phyloP scores from a whole-genome alignment of 352 stramenopile genomes.

The Elongisporangium senticosum region DNA sequence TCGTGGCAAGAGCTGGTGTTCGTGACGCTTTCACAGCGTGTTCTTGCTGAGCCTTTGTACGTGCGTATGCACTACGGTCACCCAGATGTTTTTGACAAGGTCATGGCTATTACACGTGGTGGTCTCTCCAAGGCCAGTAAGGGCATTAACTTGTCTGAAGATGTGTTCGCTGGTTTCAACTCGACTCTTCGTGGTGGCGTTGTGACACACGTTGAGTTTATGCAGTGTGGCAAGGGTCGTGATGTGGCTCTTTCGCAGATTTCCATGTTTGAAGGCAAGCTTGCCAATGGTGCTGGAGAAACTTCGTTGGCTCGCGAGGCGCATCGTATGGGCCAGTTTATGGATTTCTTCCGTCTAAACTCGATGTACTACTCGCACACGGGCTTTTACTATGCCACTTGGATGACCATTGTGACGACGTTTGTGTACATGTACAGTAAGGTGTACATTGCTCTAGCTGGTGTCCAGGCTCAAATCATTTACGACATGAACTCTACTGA shows the following conservation, averaged over 20 bases:
- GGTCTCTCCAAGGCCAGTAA: conserved; percentile 78
- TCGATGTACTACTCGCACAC: conserved; percentile 88
- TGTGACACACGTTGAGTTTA: conserved; percentile 80
- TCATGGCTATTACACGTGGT: conserved; percentile 65
- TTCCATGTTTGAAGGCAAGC: conserved; percentile 84
- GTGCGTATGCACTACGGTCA: conserved; percentile 83
- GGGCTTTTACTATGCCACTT: conserved; percentile 82
- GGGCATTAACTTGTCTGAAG: conserved; percentile 82
- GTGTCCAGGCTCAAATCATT: conserved; percentile 65
- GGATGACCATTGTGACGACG: conserved; percentile 85
- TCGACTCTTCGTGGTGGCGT: conserved; percentile 67
- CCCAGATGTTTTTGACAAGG: conserved; percentile 81
- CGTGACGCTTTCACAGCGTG: conserved; percentile 77
- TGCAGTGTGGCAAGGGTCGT: conserved; percentile 83
- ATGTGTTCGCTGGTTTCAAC: conserved; percentile 85
- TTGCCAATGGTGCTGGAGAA: conserved; percentile 77
- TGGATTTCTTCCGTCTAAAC: conserved; percentile 84
- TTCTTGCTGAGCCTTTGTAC: conserved; percentile 67
- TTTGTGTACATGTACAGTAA: conserved; percentile 87
- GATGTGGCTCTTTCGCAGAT: conserved; percentile 84
- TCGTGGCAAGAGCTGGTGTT: conserved; percentile 84
- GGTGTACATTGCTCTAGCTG: conserved; percentile 70
- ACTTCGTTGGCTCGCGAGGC: conserved; percentile 72
- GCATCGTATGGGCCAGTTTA: conserved; percentile 80
- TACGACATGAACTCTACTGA: conserved; percentile 70